Base-by-base conservation (phyloP, 805 yeast species). In the Metschnikowia colocasiae region DNA sequence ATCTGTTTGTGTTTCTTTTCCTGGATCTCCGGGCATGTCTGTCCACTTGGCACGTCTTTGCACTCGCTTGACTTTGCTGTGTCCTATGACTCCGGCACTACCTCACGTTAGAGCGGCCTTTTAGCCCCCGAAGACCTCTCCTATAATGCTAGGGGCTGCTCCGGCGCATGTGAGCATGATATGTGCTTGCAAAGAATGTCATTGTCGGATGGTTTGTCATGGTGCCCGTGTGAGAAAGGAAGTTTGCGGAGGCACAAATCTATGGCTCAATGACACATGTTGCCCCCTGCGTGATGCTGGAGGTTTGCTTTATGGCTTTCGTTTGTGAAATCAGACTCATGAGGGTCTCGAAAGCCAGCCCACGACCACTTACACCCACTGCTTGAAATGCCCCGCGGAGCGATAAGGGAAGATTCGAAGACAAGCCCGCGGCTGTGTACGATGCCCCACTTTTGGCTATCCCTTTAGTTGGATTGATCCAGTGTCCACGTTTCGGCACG, bases 241-340 rank as follows among this genome's bases (percentile, higher is more conserved):
- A 13, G 15, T n/a, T 12, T 4, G 6, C 9, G 42, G 42, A 15
- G 13, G 25, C 32, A 27, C 26, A 10, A 8, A 19, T 20, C 10
- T 13, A 10, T 29, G 20, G 16, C n/a, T 6, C 9, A 19, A 39
- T 39, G 42, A 39, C 42, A 20, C 13, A 12, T 10, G 3, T 19
- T 13, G n/a, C 29, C 40, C 19, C 27, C 27, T 29, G 25, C 43
- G 6, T n/a, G 10, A 19, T 31, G 38, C 43, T 16, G 25, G 27
- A 19, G 13, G 20, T 52, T 55, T 53, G 55, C 52, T 55, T 53
- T 45, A 51, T 29, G 52, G 49, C 49, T 51, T 55, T 48, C 49
- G 49, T 52, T 53, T 51, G 48, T 33, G 16, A 38, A 51, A 53
- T 23, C 15, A 45, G 33, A 26, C 18, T 30, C 13, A 13, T 33